Evolutionary conservation across 495 filamentous ascomycete species (phyloP).

Genomic region (Neurospora tetrasperma): DNA sequence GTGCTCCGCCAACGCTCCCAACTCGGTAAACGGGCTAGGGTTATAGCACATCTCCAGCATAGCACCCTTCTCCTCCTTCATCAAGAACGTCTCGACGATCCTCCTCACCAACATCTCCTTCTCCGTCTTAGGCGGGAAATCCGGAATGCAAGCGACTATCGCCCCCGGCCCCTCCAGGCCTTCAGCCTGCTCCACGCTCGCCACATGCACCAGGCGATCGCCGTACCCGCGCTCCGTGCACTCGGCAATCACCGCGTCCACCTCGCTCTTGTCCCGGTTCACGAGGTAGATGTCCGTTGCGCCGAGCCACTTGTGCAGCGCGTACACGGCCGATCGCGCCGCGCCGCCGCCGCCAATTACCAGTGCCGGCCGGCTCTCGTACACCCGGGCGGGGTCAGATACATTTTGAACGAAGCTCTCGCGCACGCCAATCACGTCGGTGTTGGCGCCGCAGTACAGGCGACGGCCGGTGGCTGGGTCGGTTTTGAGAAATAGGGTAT

Average conservation of each 20-base stretch:
- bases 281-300: conserved; percentile 60
- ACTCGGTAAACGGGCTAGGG: conserved; percentile 54
- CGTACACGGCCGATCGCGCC: conserved; percentile 58
- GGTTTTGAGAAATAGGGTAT: conserved; percentile 56
- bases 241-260: conserved; percentile 51
- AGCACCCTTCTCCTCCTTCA: conserved; percentile 45
- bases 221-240: conserved; percentile 42
- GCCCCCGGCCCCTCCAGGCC: conserved; percentile 46
- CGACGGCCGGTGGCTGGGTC: conserved; percentile 29
- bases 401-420: conserved; percentile 57
- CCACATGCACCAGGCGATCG: conserved; percentile 43
- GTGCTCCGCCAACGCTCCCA: conserved; percentile 44
- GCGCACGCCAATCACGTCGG: conserved; percentile 62
- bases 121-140: conserved; percentile 52
- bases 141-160: conserved; percentile 58
- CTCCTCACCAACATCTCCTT: conserved; percentile 46
- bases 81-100: conserved; percentile 46
- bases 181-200: conserved; percentile 44
- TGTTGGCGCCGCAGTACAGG: conserved; percentile 58
- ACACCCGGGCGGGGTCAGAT: conserved; percentile 20
- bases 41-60: conserved; percentile 78
- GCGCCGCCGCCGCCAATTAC: conserved; percentile 61
- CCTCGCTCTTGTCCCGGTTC: conserved; percentile 53
- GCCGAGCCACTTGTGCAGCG: conserved; percentile 53
- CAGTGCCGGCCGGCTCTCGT: conserved; percentile 46